Conservation (phyloP, 2,329 filamentous ascomycete genomes). For the Pseudogymnoascus pannorum region DNA sequence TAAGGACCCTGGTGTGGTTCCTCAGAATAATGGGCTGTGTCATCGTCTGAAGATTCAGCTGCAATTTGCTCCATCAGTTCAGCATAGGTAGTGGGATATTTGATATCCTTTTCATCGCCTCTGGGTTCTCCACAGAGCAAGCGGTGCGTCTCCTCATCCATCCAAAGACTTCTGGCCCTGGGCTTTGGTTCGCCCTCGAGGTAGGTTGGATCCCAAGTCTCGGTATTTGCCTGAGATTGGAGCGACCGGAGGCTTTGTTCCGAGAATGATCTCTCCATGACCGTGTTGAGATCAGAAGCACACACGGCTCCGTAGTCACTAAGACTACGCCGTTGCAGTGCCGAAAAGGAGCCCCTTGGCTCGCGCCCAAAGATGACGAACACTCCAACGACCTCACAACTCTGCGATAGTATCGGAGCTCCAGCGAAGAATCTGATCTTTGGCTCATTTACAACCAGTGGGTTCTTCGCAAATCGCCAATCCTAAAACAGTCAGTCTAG, state of each 20-base stretch:
- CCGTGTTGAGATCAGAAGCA: background rate
- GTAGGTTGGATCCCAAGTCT: background rate
- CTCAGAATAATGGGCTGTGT: background rate
- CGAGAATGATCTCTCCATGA: background rate
- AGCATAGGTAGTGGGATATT: background rate
- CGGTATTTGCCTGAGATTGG: background rate
- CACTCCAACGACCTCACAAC: conserved; percentile 26
- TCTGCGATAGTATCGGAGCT: conserved; percentile 28
- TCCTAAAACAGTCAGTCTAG: conserved; percentile 22
- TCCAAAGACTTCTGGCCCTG: background rate
- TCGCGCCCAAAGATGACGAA: conserved; percentile 26
- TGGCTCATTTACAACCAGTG: conserved; percentile 23
- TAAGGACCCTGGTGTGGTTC: background rate
- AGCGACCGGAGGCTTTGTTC: too few species aligned
- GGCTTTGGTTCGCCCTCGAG: background rate
- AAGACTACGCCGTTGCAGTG: conserved; percentile 22
- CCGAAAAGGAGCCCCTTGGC: conserved; percentile 24
- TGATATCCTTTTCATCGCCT: background rate
- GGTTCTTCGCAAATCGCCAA: conserved; percentile 31
- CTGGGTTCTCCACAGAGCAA: background rate
- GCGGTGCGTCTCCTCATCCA: background rate
- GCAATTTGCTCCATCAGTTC: background rate
- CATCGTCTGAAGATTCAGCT: background rate
- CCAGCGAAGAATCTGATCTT: conserved; percentile 32
- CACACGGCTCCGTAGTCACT: conserved; percentile 20